Evolutionary conservation across 768 basidiomycete genomes (phyloP), one percentile per base, ranked within the genome.

Genomic region (Naganishia friedmannii): DNA sequence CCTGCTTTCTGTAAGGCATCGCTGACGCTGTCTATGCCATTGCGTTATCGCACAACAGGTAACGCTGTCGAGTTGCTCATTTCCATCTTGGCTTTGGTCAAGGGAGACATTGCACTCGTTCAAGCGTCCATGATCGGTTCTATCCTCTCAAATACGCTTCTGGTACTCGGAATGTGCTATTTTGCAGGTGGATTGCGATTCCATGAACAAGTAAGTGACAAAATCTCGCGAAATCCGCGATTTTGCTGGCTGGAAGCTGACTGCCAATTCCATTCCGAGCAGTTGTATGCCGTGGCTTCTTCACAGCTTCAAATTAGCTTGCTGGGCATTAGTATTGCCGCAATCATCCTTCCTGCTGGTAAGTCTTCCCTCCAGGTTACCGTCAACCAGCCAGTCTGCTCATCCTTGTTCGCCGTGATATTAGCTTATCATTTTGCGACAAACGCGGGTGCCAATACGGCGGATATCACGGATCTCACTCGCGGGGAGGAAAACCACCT

Each of bases 51-150:
- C n/a, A 17, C 48, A 4, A 21, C 48, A 51, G 48, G 48, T 12
- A 86, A 86, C 72, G 81, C 85, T 26, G 84, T 86, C 56, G 85
- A 86, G 74, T 80, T 87, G 80, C 85, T 86, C 68, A 84, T 86
- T 46, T 71, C 85, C 53, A 73, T 77, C 68, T 60, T 74, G 45
- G 75, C 77, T 26, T 65, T 77, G 42, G 72, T 80, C 66, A 79
- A 80, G 73, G 57, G 71, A 73, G 84, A 87, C 73, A 79, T 87
- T 12, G 83, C 83, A 42, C 81, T 86, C 26, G 85, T 86, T 23
- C 86, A 86, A 72, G 85, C 85, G 39, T 83, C 84, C 4, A 77
- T 86, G 17, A 81, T 86, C 21, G 86, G 86, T 56, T 85, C 84
- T 26, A 82, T 86, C 42, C 69, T 87, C 42, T 85, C 84, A 69